Percentiles rank a stretch among this genome's conserved stretches.
Conservation (phyloP, 371 early-diverging fungal genomes). For the Chytridium lagenaria region DNA sequence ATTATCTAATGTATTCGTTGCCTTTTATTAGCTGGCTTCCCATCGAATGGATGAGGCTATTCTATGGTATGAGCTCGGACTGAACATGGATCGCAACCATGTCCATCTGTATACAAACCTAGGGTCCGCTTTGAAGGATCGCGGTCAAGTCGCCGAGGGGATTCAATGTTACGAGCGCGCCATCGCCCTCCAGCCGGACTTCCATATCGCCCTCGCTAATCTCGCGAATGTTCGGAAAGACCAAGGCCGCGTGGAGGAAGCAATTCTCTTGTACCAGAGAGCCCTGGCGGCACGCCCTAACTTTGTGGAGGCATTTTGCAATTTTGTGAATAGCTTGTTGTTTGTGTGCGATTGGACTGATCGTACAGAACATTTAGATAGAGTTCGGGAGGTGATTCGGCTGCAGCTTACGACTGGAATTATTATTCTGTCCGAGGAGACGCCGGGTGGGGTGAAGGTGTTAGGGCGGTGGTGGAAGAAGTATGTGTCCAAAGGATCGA, state of each 20-base stretch:
- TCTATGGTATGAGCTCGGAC: conserved; percentile 87
- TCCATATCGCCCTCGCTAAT: conserved; percentile 91
- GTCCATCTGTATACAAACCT: conserved; percentile 90
- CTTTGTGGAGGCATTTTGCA: conserved; percentile 92
- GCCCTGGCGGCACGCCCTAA: conserved; percentile 87
- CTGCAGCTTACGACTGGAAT: conserved; percentile 75
- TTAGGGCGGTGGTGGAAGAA: not conserved
- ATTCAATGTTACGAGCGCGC: conserved; percentile 89
- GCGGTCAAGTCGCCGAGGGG: conserved; percentile 83
- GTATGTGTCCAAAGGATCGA: not conserved
- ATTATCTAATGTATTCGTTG: no score
- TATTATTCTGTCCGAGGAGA: conserved; percentile 49
- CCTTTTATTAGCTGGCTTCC: conserved; percentile 34
- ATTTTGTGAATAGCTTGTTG: conserved; percentile 82
- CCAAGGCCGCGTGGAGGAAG: conserved; percentile 86
- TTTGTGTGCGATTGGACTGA: conserved; percentile 91
- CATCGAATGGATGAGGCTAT: conserved; percentile 48
- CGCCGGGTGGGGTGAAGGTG: conserved; percentile 30
- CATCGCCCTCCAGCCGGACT: conserved; percentile 81
- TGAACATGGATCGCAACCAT: conserved; percentile 81
- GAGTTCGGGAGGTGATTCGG: conserved; percentile 78
- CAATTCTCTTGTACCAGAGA: conserved; percentile 82
- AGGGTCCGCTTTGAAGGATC: conserved; percentile 86
- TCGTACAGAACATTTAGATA: conserved; percentile 70
- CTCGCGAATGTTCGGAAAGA: conserved; percentile 91